Conservation (phyloP, 345 rosid species). For the Eucalyptus shirleyi region DNA sequence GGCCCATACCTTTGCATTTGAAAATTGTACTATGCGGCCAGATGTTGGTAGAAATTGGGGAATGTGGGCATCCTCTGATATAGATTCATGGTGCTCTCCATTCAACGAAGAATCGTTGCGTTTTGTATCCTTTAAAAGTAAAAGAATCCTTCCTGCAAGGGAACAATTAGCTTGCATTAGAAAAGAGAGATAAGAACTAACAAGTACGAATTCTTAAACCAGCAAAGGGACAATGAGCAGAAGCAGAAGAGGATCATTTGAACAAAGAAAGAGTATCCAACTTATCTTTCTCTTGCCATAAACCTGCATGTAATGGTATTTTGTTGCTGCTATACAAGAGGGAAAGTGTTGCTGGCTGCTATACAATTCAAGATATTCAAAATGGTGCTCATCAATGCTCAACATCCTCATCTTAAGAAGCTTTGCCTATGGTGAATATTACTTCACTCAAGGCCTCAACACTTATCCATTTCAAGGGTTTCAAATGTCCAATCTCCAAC, state of each 20-base stretch:
- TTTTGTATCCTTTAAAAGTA: slow-evolving; percentile 31
- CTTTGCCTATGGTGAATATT: not conserved
- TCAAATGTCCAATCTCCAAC: not conserved
- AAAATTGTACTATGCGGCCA: slow-evolving; percentile 86
- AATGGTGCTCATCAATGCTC: not conserved
- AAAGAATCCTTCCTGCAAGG: slow-evolving; percentile 73
- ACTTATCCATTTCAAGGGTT: not conserved
- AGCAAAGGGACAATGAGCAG: not conserved
- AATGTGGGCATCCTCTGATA: slow-evolving; percentile 20
- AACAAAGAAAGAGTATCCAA: not conserved
- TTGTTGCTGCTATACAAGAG: not conserved
- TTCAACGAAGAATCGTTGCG: slow-evolving; percentile 12
- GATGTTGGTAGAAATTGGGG: slow-evolving; percentile 94
- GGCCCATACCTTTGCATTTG: slow-evolving; percentile 73
- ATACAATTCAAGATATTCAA: not conserved
- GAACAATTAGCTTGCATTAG: not conserved
- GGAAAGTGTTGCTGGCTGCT: not conserved
- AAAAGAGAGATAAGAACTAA: not conserved
- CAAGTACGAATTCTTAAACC: not conserved
- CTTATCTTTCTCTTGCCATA: not conserved
- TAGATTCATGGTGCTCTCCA: not conserved
- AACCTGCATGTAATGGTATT: not conserved
- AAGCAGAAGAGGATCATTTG: not conserved
- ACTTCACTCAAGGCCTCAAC: not conserved
- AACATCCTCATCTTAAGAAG: not conserved